phyloP scores from a whole-genome alignment of 106 monocot genomes.

The Dendrobium catenatum region DNA sequence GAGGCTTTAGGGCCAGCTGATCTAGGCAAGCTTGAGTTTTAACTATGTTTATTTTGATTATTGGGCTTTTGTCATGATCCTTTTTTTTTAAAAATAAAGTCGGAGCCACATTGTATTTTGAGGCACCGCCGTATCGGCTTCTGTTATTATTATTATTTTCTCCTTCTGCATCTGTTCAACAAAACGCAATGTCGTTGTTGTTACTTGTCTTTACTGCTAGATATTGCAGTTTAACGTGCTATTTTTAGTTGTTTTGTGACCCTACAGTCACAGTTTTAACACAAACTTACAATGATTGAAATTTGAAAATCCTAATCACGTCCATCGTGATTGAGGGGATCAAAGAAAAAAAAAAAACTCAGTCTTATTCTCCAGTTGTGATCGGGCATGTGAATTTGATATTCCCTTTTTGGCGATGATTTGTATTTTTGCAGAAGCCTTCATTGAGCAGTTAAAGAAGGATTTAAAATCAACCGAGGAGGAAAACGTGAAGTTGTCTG shows the following conservation, averaged over 20 bases:
- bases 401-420: background rate
- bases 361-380: background rate
- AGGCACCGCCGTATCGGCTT: background rate
- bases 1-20: slow-evolving; percentile 7
- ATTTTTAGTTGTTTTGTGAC: background rate
- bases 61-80: background rate
- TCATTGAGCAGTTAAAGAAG: slow-evolving; percentile 28
- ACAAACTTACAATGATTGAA: background rate
- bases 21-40: slow-evolving; percentile 24
- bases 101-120: background rate
- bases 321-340: background rate
- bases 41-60: background rate
- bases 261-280: background rate
- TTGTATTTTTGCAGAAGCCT: slow-evolving; percentile 10
- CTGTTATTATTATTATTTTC: background rate
- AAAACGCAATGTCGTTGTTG: background rate
- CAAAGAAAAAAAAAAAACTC: no score
- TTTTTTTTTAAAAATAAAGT: background rate
- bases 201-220: background rate
- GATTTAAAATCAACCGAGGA: slow-evolving; percentile 16
- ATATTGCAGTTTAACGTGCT: background rate
- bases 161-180: background rate
- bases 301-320: background rate
- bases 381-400: background rate
- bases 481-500: slow-evolving; percentile 15